Conservation (phyloP, 768 basidiomycete genomes). For the Suillus lakei region DNA sequence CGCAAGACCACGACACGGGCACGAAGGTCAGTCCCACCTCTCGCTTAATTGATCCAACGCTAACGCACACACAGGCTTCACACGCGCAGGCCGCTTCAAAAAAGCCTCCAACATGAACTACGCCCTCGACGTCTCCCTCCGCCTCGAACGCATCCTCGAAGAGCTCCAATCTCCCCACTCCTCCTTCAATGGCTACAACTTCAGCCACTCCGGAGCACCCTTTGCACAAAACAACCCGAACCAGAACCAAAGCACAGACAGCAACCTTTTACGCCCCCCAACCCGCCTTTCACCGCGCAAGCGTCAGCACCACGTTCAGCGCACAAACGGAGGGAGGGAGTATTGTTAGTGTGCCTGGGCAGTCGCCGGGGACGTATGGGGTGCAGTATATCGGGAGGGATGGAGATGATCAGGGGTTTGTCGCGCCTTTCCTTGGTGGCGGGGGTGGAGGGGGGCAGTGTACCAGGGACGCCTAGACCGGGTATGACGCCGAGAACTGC, state of each 20-base stretch:
- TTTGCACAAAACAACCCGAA: no score
- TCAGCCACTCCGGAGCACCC: slow-evolving; percentile 30
- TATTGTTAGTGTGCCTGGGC: slow-evolving; percentile 16
- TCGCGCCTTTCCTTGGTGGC: slow-evolving; percentile 24
- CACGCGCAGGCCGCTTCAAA: slow-evolving; percentile 81
- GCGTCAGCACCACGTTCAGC: slow-evolving; percentile 28
- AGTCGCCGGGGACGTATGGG: slow-evolving; percentile 54
- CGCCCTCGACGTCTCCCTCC: slow-evolving; percentile 52
- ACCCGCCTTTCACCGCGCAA: slow-evolving; percentile 15
- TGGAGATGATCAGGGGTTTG: slow-evolving; percentile 57
- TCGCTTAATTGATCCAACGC: slow-evolving; percentile 48
- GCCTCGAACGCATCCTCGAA: slow-evolving; percentile 37
- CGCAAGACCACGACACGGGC: slow-evolving; percentile 58
- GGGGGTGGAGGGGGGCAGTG: slow-evolving; percentile 24
- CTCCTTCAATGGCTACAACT: neutral
- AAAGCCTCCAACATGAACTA: slow-evolving; percentile 95
- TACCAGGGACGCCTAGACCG: slow-evolving; percentile 25
- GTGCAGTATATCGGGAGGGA: slow-evolving; percentile 68
- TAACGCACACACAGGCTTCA: slow-evolving; percentile 49
- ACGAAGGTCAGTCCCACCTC: slow-evolving; percentile 43
- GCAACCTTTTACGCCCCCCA: neutral
- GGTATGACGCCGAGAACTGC: slow-evolving; percentile 12
- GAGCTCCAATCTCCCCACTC: slow-evolving; percentile 29
- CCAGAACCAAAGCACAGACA: slow-evolving; percentile 1
- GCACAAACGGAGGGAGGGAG: slow-evolving; percentile 13